These are phyloP conservation scores for Penicillium sp. DNA, from an alignment of 2,329 filamentous ascomycete genomes.

Conservation along the genomic window DNA sequence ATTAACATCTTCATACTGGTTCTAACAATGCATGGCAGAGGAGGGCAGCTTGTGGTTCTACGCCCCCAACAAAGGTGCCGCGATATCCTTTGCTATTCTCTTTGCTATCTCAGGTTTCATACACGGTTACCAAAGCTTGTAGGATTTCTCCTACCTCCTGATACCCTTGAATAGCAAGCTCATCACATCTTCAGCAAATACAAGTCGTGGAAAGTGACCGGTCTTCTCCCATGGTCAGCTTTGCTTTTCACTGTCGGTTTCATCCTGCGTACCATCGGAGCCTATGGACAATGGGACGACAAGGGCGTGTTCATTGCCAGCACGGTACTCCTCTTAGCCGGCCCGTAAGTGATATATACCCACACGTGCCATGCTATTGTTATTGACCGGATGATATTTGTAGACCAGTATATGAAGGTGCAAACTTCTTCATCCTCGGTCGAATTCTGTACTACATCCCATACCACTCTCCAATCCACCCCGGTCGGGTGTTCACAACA, in stretches of 20 bases:
- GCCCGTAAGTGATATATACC: conserved; percentile 32
- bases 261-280: conserved; percentile 36
- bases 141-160: conserved; percentile 5
- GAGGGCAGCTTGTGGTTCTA: conserved; percentile 43
- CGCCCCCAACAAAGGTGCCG: conserved; percentile 43
- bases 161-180: neutral
- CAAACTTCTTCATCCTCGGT: conserved; percentile 56
- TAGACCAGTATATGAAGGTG: conserved; percentile 44
- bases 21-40: conserved; percentile 24
- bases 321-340: conserved; percentile 41
- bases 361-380: neutral
- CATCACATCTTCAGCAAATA: conserved; percentile 33
- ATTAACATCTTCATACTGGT: neutral
- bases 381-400: neutral
- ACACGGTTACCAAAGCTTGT: conserved; percentile 44
- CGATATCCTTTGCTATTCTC: conserved; percentile 43
- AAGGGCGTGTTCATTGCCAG: conserved; percentile 41
- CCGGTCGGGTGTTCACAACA: conserved; percentile 60
- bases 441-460: conserved; percentile 53
- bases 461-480: conserved; percentile 54
- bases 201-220: conserved; percentile 44
- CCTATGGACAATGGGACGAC: conserved; percentile 39
- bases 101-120: conserved; percentile 40
- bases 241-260: conserved; percentile 44
- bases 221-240: conserved; percentile 45